A percentile compares a stretch with the other conserved stretches of the same genome.
phyloP scores from a whole-genome alignment of 2,329 filamentous ascomycete genomes.

The Fusarium subtropicale region DNA sequence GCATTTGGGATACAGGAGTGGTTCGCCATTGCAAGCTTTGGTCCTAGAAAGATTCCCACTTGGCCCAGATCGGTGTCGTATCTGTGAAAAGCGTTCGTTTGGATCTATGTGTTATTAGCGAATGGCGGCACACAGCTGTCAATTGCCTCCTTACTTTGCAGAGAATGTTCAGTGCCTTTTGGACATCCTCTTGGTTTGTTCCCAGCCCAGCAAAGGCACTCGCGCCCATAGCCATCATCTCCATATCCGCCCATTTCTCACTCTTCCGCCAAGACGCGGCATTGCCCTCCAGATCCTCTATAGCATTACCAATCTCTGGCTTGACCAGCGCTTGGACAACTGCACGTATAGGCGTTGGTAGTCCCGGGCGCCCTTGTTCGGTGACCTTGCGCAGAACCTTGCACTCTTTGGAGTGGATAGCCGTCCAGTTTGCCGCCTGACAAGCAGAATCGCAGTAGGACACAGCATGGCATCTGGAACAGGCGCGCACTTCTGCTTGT shows the following conservation, averaged over 20 bases:
- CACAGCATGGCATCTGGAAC: constrained; percentile 64
- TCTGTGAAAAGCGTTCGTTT: constrained; percentile 71
- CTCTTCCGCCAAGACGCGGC: constrained; percentile 52
- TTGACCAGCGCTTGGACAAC: constrained; percentile 63
- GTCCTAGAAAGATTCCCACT: constrained; percentile 67
- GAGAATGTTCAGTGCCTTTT: constrained; percentile 59
- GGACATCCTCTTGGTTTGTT: constrained; percentile 52
- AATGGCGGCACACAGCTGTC: neutral
- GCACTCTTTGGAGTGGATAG: constrained; percentile 67
- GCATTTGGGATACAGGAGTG: constrained; percentile 73
- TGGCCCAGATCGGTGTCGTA: constrained; percentile 64
- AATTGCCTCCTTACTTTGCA: constrained; percentile 64
- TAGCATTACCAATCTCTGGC: constrained; percentile 49
- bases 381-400: constrained; percentile 54
- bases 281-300: constrained; percentile 61
- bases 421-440: constrained; percentile 66
- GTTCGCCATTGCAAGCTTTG: constrained; percentile 68
- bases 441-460: constrained; percentile 67
- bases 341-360: constrained; percentile 68
- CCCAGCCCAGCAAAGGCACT: constrained; percentile 57
- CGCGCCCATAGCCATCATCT: constrained; percentile 60
- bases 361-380: constrained; percentile 40
- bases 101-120: constrained; percentile 57
- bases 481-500: constrained; percentile 52
- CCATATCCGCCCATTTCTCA: constrained; percentile 60